These are phyloP conservation scores for Leccinum pachyderme DNA, from an alignment of 1,284 basidiomycete genomes.

Conservation along the genomic window DNA sequence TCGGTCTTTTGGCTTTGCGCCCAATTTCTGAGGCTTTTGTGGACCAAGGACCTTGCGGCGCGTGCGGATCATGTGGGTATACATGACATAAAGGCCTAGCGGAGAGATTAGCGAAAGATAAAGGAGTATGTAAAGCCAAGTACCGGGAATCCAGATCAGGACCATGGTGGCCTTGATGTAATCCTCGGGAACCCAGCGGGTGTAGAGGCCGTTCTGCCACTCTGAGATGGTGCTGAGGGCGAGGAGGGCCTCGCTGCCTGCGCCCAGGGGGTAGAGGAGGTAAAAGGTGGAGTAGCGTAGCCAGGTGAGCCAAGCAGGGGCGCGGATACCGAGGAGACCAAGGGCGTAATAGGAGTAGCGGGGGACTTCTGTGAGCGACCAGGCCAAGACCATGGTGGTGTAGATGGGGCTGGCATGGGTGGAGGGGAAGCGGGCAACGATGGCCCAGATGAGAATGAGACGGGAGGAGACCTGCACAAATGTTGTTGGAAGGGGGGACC, in stretches of 20 bases:
- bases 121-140: slow-evolving; percentile 17
- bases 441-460: slow-evolving; percentile 87
- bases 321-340: slow-evolving; percentile 50
- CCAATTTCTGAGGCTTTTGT: slow-evolving; percentile 27
- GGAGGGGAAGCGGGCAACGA: slow-evolving; percentile 50
- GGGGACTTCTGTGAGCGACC: slow-evolving; percentile 90
- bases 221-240: slow-evolving; percentile 76
- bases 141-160: slow-evolving; percentile 90
- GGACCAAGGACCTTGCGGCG: slow-evolving; percentile 72
- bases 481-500: slow-evolving; percentile 81
- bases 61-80: slow-evolving; percentile 87
- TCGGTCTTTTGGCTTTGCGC: slow-evolving; percentile 26
- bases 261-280: slow-evolving; percentile 89
- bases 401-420: slow-evolving; percentile 75
- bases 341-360: slow-evolving; percentile 91
- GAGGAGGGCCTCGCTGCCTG: slow-evolving; percentile 86
- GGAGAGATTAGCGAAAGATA: not conserved
- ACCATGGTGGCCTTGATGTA: slow-evolving; percentile 65
- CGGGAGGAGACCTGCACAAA: slow-evolving; percentile 85
- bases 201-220: slow-evolving; percentile 31
- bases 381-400: slow-evolving; percentile 91
- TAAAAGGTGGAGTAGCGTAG: slow-evolving; percentile 92
- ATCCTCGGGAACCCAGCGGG: slow-evolving; percentile 52
- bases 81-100: slow-evolving; percentile 73
- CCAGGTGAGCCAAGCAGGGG: slow-evolving; percentile 48